phyloP scores from a whole-genome alignment of 2,329 filamentous ascomycete species.

The Aspergillus luchuensis region DNA sequence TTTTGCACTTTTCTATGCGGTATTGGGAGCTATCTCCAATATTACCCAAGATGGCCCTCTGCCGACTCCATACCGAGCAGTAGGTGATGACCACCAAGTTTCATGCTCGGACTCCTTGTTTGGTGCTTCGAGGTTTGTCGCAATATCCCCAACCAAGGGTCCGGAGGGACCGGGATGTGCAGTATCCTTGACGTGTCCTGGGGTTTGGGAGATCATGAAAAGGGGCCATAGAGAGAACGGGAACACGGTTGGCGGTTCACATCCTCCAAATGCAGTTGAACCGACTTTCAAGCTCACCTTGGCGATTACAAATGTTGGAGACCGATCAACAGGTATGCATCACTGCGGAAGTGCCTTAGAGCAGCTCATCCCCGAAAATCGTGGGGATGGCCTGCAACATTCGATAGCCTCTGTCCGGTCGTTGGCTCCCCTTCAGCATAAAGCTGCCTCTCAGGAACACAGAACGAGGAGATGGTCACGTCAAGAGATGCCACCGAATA shows the following conservation, averaged over 20 bases:
- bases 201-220: background rate
- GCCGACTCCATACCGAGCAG: background rate
- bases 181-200: background rate
- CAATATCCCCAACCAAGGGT: background rate
- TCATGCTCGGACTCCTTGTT: background rate
- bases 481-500: background rate
- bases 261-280: background rate
- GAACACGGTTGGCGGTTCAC: background rate
- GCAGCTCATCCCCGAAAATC: background rate
- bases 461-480: background rate
- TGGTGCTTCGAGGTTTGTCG: background rate
- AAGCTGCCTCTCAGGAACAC: background rate
- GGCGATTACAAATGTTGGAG: background rate
- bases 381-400: background rate
- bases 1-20: conserved; percentile 1
- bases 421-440: background rate
- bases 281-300: conserved; percentile 2
- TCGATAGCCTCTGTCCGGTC: background rate
- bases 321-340: background rate
- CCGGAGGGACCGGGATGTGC: background rate
- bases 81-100: background rate
- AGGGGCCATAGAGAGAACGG: background rate
- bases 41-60: background rate
- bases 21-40: background rate
- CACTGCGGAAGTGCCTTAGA: background rate